Conservation (phyloP, 495 filamentous ascomycete species). For the Hyaloscypha finlandica region DNA sequence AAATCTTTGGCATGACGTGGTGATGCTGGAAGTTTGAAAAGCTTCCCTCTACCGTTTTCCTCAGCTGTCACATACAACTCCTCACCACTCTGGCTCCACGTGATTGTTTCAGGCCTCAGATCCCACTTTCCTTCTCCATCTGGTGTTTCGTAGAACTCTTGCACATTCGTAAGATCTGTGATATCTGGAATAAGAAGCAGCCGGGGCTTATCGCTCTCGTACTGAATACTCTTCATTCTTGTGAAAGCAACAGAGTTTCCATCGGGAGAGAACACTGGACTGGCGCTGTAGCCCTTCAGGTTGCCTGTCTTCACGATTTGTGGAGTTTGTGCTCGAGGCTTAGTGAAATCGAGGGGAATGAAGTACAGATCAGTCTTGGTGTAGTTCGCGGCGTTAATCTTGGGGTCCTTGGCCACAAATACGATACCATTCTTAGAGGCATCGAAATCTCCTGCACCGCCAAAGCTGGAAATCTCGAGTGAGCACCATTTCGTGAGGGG, state of each 20-base stretch:
- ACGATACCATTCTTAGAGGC: slow-evolving; percentile 60
- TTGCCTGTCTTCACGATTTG: slow-evolving; percentile 48
- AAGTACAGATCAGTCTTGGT: slow-evolving; percentile 81
- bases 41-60: slow-evolving; percentile 59
- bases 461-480: slow-evolving; percentile 37
- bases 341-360: slow-evolving; percentile 63
- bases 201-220: slow-evolving; percentile 87
- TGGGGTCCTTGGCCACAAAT: slow-evolving; percentile 78
- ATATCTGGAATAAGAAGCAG: slow-evolving; percentile 66
- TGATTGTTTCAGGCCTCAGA: slow-evolving; percentile 62
- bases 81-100: slow-evolving; percentile 66
- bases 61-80: slow-evolving; percentile 69
- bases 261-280: slow-evolving; percentile 74
- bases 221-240: slow-evolving; percentile 75
- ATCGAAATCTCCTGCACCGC: slow-evolving; percentile 57
- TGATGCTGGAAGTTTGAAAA: slow-evolving; percentile 64
- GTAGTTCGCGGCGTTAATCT: slow-evolving; percentile 72
- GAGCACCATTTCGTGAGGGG: not conserved
- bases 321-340: slow-evolving; percentile 46
- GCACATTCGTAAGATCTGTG: slow-evolving; percentile 57
- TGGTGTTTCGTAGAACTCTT: slow-evolving; percentile 62
- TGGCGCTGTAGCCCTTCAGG: slow-evolving; percentile 70
- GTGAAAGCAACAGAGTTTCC: slow-evolving; percentile 78
- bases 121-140: slow-evolving; percentile 70
- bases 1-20: slow-evolving; percentile 50